Base-by-base conservation (phyloP, 495 filamentous ascomycete genomes). In the Trichoderma erinaceum region DNA sequence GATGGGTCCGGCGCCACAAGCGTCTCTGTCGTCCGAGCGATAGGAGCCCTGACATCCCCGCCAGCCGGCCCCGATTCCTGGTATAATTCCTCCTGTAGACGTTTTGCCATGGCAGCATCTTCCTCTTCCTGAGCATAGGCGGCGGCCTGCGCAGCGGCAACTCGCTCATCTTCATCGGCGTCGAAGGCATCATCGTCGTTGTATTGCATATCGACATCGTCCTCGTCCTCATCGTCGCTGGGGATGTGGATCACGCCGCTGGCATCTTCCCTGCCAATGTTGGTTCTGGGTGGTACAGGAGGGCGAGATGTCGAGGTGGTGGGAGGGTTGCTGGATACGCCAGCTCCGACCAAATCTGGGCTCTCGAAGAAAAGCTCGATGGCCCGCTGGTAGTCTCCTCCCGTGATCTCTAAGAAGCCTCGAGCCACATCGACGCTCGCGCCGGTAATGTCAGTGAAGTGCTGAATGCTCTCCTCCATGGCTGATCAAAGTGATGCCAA, bases 81-180 rank as follows among this genome's bases (percentile, higher is more conserved):
- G 73, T 97, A 98, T 73, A 97, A 81, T 78, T 99, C 92, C 73
- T 98, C 91, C 73, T 98, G 96, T 58, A 99, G 75, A 52, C 91
- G 86, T 71, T 91, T 86, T 8, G 95, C 95, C 86, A 98, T 91
- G 13, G 92, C 95, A 56, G 93, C 95, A 78, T 99, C 95, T 72
- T 96, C 92, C 70, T 97, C 95, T 63, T 87, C 79, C 66, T 79
- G 80, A 13, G 79, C 82, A 56, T 67, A 75, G 67, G 77, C 74
- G 13, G 76, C 80, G 21, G 70, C 69, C 23, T 67, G 69, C 41
- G 77, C 68, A 29, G 74, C 77, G 61, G 73, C 77, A 48, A 82
- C 76, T 8, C 74, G 74, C 46, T 76, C 80, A 12, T 77, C 77
- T 3, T 84, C 79, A 8, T 83, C 80, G 58, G 74, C 83, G 68